Percentiles rank a stretch among this genome's conserved stretches.
Conservation (phyloP, 1,139 yeast species). For the Magnusiomyces suaveolens region DNA sequence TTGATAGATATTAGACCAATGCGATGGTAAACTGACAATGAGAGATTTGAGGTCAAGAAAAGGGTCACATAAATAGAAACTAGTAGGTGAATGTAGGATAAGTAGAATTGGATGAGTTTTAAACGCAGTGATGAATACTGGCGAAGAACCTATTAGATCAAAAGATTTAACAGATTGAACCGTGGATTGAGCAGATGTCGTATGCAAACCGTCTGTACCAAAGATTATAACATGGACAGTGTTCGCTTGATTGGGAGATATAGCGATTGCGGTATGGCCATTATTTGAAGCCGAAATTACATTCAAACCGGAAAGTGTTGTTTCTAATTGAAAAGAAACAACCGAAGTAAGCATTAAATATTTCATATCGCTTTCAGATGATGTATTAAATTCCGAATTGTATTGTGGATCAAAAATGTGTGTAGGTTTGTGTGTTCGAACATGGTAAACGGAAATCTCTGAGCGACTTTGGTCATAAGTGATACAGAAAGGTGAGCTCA, state of each 20-base stretch:
- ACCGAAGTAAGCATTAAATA: conserved; percentile 5
- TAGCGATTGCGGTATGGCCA: not conserved
- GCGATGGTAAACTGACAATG: conserved; percentile 15
- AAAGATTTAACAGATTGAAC: conserved; percentile 1
- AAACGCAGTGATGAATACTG: not conserved
- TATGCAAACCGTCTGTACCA: too few species aligned
- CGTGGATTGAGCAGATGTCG: not conserved
- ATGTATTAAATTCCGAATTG: not conserved
- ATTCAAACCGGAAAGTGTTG: not conserved
- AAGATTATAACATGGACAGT: not conserved
- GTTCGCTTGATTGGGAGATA: not conserved
- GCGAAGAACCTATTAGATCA: conserved; percentile 2
- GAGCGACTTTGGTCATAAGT: conserved; percentile 21
- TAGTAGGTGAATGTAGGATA: conserved; percentile 8
- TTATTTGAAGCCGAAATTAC: not conserved
- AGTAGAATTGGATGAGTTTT: not conserved
- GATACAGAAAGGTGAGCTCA: conserved; percentile 21
- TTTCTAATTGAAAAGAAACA: not conserved
- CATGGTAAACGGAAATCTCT: conserved; percentile 22
- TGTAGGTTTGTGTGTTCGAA: conserved; percentile 16
- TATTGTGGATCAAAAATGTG: not conserved
- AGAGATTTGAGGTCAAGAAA: conserved; percentile 47
- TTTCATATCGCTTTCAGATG: not conserved
- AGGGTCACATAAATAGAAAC: conserved; percentile 51
- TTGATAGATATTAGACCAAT: conserved; percentile 13